phyloP scores from a whole-genome alignment of 1,284 basidiomycete species.

The Ganoderma lingzhi region DNA sequence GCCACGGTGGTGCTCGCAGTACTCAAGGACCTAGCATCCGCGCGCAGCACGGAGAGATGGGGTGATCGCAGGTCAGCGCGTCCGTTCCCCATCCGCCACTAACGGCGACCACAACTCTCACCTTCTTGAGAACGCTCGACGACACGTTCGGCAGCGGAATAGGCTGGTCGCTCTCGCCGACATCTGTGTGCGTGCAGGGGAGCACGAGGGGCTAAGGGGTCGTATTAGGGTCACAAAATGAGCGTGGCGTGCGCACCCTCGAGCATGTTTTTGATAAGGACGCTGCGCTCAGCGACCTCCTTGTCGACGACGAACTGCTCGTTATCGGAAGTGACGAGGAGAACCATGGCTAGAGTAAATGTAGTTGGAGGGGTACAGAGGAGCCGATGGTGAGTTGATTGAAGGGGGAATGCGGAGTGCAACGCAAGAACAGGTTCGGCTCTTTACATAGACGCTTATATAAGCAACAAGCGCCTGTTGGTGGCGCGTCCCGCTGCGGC shows the following conservation, averaged over 20 bases:
- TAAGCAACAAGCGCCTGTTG: conserved; percentile 42
- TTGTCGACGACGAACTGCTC: conserved; percentile 95
- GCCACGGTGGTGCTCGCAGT: conserved; percentile 98
- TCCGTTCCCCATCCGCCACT: neutral
- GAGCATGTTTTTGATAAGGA: conserved; percentile 99
- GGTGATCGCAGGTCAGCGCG: neutral
- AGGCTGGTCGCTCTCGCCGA: conserved; percentile 91
- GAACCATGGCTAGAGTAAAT: conserved; percentile 63
- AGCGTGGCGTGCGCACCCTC: conserved; percentile 71
- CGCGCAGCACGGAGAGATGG: conserved; percentile 11
- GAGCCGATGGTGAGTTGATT: conserved; percentile 30
- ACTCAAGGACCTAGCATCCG: conserved; percentile 86
- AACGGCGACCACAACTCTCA: conserved; percentile 42
- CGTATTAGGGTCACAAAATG: neutral
- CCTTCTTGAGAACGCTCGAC: conserved; percentile 97
- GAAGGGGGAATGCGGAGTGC: conserved; percentile 35
- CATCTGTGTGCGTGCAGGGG: conserved; percentile 63
- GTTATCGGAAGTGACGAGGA: conserved; percentile 92
- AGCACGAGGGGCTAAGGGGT: conserved; percentile 1
- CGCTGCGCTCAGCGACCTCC: conserved; percentile 94
- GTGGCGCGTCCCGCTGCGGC: conserved; percentile 48
- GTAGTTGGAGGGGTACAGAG: conserved; percentile 16
- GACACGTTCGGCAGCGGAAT: conserved; percentile 98
- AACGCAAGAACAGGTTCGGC: conserved; percentile 17
- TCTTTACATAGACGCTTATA: conserved; percentile 21